Evolutionary conservation across 2,329 filamentous ascomycete genomes (phyloP), one percentile per base, ranked within the genome.

Genomic region (Claviceps pusilla): DNA sequence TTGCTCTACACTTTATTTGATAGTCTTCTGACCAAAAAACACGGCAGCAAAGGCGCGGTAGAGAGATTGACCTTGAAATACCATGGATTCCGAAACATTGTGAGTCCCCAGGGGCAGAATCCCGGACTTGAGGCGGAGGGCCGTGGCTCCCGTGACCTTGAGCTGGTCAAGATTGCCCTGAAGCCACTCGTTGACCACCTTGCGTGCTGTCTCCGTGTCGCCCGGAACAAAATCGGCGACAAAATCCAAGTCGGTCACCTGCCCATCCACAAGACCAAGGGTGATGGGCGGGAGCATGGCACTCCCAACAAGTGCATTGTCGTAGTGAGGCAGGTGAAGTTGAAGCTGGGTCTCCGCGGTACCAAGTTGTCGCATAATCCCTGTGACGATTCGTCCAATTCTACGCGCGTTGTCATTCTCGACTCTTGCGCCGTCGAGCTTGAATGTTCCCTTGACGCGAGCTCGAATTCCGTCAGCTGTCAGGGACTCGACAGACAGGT

Each of bases 111-210:
- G 74, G 48, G 80, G 79, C 57, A 97, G 72, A 51, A 95, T 69
- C 29, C 93, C 91, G 49, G 89, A 87, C 66, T 83, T 89, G 54
- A 97, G 70, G 37, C 77, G 76, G 42, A 97, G 74, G 43, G 83
- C 73, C 31, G 88, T 84, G 63, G 84, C 85, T 47, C 86, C 91
- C 54, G 83, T 76, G 14, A 97, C 73, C 57, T 78, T 80, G 55
- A 98, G 71, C 55, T 78, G 75, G 11, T 82, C 78, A 55, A 97
- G 73, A 53, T 81, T 83, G 43, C 90, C 89, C 53, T 87, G 82
- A 57, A 98, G 72, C 83, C 89, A 97, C 67, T 95, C 86, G 66
- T 93, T 89, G 49, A 87, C 89, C 58, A 97, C 78, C 56, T 78
- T 78, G 56, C 87, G 83, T 60, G 96, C 82, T 6, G 83, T 84